Evolutionary conservation across 345 rosid species (phyloP), one percentile per base, ranked within the genome.

Genomic region (Durio zibethinus): DNA sequence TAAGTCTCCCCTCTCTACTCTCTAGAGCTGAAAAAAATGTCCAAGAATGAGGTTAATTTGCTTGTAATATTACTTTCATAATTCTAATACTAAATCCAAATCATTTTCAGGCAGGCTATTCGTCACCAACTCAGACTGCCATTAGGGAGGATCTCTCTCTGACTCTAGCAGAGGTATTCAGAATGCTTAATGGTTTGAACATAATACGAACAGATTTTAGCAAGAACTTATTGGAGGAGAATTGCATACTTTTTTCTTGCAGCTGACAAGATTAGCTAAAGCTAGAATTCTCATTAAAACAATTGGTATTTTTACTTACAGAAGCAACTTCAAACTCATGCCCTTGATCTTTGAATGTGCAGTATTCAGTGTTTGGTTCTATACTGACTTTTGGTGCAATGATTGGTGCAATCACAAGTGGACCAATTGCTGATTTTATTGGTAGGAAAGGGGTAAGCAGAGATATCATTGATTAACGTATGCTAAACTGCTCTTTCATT

Each of bases 331-430:
- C 33, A 29, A 57, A 56, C 33, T 53, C 65, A 63, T 29, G 67
- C 52, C 72, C 3, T 42, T 78, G 25, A 20, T 33, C 53, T 75
- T 60, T 75, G 70, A 23, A 68, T 80, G 57, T 75, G 81, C 90
- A 94, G 98, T 93, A 82, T 81, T 91, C 99, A 36, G 76, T 90
- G 43, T 93, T 94, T 18, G 99, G 98, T 79, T 94, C 99, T 81
- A 83, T 93, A 67, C 52, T 94, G 82, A 93, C 97, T 18, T 84
- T 93, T 57, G 98, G 98, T 56, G 99, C 99, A 74, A 94, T 94
- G 99, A 89, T 93, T 47, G 99, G 99, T 7, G 99, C 99, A 43
- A 89, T 91, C 82, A 90, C 96, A 15, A 87, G 93, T 62, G 97
- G 99, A 10, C 91, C 87, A 4, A 91, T 94, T 20, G 96, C 97